Conservation (phyloP, 148 eudicot species). For the Spergularia bocconei region DNA sequence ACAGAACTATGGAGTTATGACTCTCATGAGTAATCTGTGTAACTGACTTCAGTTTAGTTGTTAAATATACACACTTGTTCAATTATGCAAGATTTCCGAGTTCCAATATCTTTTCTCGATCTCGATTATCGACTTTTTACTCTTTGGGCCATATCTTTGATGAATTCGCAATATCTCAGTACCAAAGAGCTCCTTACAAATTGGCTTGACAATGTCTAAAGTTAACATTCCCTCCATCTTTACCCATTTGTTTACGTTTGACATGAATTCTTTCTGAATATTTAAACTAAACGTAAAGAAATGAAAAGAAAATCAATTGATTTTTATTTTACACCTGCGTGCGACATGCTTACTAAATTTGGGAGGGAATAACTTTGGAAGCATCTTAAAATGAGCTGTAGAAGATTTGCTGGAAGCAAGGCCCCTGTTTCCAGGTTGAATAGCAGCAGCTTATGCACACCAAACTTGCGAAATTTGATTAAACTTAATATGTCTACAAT, state of each 20-base stretch:
- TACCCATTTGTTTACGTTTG: too few relatives aligned
- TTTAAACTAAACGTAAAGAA: too few relatives aligned
- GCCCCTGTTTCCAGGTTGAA: neutral
- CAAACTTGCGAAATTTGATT: constrained; percentile 20
- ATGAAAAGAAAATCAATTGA: too few relatives aligned
- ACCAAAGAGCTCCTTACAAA: too few relatives aligned
- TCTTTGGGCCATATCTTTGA: neutral
- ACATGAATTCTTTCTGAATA: too few relatives aligned
- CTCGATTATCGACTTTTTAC: constrained; percentile 6
- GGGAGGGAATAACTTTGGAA: neutral
- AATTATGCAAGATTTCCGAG: constrained; percentile 18
- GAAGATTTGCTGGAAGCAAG: neutral
- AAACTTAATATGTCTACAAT: constrained; percentile 25
- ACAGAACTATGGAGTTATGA: constrained; percentile 12
- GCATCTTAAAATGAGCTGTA: neutral
- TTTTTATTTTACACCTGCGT: neutral
- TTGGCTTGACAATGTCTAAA: too few relatives aligned
- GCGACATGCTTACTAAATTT: neutral
- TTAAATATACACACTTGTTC: neutral
- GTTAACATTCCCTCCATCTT: too few relatives aligned
- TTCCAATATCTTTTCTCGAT: constrained; percentile 4
- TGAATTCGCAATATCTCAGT: too few relatives aligned
- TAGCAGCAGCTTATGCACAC: constrained; percentile 25
- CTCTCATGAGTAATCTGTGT: neutral
- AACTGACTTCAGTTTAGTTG: constrained; percentile 17